phyloP scores from a whole-genome alignment of 2,329 filamentous ascomycete genomes.

The Exophiala alcalophila region DNA sequence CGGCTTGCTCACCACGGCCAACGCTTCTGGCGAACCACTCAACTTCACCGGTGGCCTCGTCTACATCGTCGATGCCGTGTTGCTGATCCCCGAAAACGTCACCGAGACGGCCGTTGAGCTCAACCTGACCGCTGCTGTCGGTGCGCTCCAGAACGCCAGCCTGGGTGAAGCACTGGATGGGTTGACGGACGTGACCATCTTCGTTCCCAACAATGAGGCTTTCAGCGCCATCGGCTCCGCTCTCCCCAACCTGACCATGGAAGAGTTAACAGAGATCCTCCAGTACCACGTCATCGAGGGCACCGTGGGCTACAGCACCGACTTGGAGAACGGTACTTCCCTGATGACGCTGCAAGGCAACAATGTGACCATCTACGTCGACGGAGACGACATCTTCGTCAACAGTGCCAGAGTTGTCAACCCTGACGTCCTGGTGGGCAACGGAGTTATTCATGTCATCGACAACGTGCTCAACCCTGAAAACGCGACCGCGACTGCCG shows the following conservation, averaged over 20 bases:
- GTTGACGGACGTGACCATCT: slow-evolving; percentile 57
- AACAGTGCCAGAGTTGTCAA: slow-evolving; percentile 53
- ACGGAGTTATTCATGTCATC: slow-evolving; percentile 58
- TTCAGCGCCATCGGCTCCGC: slow-evolving; percentile 58
- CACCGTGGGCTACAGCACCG: slow-evolving; percentile 52
- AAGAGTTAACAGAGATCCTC: slow-evolving; percentile 54
- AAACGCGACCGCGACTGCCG: slow-evolving; percentile 46
- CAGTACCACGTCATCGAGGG: slow-evolving; percentile 63
- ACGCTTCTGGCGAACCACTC: slow-evolving; percentile 50
- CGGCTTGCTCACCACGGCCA: slow-evolving; percentile 50
- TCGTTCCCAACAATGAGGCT: slow-evolving; percentile 61
- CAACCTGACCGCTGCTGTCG: slow-evolving; percentile 48
- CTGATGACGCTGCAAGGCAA: slow-evolving; percentile 47
- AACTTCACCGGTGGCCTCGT: slow-evolving; percentile 47
- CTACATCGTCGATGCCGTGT: slow-evolving; percentile 51
- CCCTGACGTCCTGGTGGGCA: slow-evolving; percentile 50
- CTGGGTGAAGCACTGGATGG: slow-evolving; percentile 22
- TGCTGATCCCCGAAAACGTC: slow-evolving; percentile 47
- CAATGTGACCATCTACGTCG: slow-evolving; percentile 49
- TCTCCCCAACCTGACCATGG: slow-evolving; percentile 46
- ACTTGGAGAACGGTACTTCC: slow-evolving; percentile 39
- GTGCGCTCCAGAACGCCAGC: slow-evolving; percentile 46
- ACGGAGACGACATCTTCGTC: slow-evolving; percentile 45
- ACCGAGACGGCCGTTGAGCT: slow-evolving; percentile 42
- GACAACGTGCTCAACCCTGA: slow-evolving; percentile 60